Conservation (phyloP, 495 filamentous ascomycete species). For the Aspergillus cristatus region DNA sequence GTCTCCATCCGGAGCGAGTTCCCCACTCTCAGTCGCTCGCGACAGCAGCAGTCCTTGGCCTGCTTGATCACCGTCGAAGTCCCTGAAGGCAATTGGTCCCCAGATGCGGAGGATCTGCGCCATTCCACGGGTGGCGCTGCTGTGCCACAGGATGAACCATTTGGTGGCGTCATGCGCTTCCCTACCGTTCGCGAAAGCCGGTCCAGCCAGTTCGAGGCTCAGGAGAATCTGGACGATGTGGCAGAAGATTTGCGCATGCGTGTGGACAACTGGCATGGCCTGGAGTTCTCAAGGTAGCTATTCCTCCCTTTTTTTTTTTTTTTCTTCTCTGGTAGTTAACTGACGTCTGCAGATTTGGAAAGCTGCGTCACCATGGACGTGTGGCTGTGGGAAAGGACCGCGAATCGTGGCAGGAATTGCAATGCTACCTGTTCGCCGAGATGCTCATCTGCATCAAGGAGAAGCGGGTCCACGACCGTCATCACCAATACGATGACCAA, state of each 20-base stretch:
- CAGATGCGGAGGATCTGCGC: conserved; percentile 75
- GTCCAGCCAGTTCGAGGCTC: conserved; percentile 34
- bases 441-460: conserved; percentile 99
- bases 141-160: conserved; percentile 40
- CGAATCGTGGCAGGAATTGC: conserved; percentile 94
- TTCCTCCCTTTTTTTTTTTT: conserved; percentile 2
- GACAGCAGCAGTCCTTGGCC: conserved; percentile 90
- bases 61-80: conserved; percentile 95
- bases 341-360: conserved; percentile 62
- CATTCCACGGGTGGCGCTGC: conserved; percentile 47
- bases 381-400: conserved; percentile 94
- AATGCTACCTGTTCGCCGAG: conserved; percentile 94
- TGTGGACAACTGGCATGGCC: conserved; percentile 97
- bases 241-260: conserved; percentile 76
- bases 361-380: conserved; percentile 82
- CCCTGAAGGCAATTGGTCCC: conserved; percentile 82
- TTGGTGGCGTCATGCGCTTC: conserved; percentile 15
- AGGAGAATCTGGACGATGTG: conserved; percentile 69
- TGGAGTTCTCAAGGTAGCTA: conserved; percentile 80
- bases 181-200: conserved; percentile 24
- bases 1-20: conserved; percentile 96
- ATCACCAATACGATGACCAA: conserved; percentile 49
- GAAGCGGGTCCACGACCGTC: conserved; percentile 58
- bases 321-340: conserved; percentile 1
- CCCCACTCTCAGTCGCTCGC: conserved; percentile 82